Evolutionary conservation across 805 yeast species (phyloP), one percentile per base, ranked within the genome.

Genomic region (Starmerella stellata): DNA sequence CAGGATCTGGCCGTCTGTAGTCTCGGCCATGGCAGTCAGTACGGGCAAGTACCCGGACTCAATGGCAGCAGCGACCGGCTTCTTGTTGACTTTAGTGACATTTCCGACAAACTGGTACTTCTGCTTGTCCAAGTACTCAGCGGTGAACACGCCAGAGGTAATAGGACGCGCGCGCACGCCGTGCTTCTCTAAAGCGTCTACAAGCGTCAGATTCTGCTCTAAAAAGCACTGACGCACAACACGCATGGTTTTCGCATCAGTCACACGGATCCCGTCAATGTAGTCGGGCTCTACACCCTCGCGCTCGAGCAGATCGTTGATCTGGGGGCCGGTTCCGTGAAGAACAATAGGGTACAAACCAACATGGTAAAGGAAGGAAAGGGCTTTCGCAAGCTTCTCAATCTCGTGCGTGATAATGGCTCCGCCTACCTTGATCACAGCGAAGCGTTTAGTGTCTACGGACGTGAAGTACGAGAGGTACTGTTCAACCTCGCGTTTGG

Each of bases 271-370:
- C 7, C 99, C 99, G 55, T 90, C 96, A 44, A 76, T 78, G 58
- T 90, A 90, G 47, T 80, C 82, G 4, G 99, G 96, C 58, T 80
- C 95, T 24, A 90, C 81, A 30, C 95, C 95, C 59, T 81, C 93
- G 37, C 75, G 75, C 60, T 90, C 98, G 43, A 90, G 68, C 49
- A 83, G 72, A 53, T 79, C 93, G 57, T 90, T 90, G 63, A 90
- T 90, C 62, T 90, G 99, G 5, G 99, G 99, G 16, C 99, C 99
- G 1, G 98, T 90, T 21, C 99, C 99, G 56, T 90, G 99, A 42
- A 90, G 69, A 8, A 90, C 93, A 45, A 90, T 83, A 20, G 99
- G 99, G 53, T 83, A 90, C 43, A 90, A 69, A 11, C 99, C 99
- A 37, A 90, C 94, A 55, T 90, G 99, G 65, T 90, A 90, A 48